Evolutionary conservation across 257 asterid species (phyloP).

Genomic region (Mentha longifolia): DNA sequence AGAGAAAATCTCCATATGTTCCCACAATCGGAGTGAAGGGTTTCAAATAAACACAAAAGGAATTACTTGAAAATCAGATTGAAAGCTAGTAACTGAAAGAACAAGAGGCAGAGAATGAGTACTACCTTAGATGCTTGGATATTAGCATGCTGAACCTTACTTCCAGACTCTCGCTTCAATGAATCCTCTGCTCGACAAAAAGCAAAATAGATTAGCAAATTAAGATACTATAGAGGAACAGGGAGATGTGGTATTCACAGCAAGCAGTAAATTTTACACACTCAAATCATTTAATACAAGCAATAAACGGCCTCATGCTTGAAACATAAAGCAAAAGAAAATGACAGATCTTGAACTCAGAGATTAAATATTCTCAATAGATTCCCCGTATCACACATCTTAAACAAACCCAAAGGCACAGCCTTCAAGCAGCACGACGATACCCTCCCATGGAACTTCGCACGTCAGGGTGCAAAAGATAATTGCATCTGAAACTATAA

Average conservation of each 20-base stretch:
- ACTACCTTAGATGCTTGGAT: conserved; percentile 95
- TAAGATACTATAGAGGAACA: neutral
- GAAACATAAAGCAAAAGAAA: conserved; percentile 3
- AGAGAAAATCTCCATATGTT: neutral
- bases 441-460: neutral
- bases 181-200: conserved; percentile 71
- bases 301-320: neutral
- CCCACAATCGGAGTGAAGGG: neutral
- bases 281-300: neutral
- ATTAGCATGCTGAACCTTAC: conserved; percentile 85
- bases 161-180: conserved; percentile 85
- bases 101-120: neutral
- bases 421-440: neutral
- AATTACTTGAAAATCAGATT: neutral
- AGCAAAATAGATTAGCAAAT: conserved; percentile 21
- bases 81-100: neutral
- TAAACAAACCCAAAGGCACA: neutral
- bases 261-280: neutral
- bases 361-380: conserved; percentile 2
- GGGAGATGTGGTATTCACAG: neutral
- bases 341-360: neutral
- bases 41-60: neutral
- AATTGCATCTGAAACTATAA: conserved; percentile 21
- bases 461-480: neutral
- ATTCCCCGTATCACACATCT: neutral